Conservation (phyloP, 768 basidiomycete genomes). For the Lactarius akahatsu region DNA sequence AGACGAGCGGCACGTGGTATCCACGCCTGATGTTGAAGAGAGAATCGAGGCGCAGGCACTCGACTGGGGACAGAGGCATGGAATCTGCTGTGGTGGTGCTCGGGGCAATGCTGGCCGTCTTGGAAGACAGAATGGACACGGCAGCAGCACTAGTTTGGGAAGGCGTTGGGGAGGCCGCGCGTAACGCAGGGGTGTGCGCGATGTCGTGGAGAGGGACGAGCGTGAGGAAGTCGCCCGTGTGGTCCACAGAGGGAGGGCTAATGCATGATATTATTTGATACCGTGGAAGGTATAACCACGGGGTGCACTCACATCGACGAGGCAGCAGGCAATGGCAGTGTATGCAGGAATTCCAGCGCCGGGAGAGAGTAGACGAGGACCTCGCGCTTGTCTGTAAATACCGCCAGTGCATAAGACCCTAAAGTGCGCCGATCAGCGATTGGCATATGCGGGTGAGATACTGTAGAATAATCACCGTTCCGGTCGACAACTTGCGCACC, state of each 20-base stretch:
- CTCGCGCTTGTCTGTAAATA: constrained; percentile 51
- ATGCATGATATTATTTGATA: background rate
- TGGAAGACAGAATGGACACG: background rate
- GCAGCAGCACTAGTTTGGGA: constrained; percentile 31
- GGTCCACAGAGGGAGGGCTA: constrained; percentile 38
- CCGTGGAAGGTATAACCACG: background rate
- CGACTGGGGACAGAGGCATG: constrained; percentile 33
- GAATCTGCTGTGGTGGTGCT: background rate
- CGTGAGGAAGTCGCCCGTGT: constrained; percentile 28
- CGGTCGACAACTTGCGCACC: constrained; percentile 57
- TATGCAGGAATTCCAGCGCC: constrained; percentile 55
- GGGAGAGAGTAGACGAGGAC: constrained; percentile 63
- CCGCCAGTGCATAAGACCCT: constrained; percentile 49
- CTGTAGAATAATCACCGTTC: constrained; percentile 44
- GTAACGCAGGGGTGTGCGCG: background rate
- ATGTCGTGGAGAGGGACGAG: constrained; percentile 20
- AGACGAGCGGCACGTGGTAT: constrained; percentile 51
- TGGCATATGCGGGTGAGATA: constrained; percentile 1
- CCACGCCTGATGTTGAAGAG: constrained; percentile 57
- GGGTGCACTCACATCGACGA: constrained; percentile 21
- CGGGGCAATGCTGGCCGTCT: background rate
- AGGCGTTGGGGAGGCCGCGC: constrained; percentile 33
- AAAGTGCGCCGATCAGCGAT: constrained; percentile 39
- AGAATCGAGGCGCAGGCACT: constrained; percentile 51
- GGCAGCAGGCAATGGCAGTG: constrained; percentile 28